A percentile compares a stretch with the other conserved stretches of the same genome.
Conservation (phyloP, 257 asterid genomes). For the Echites panduratus region DNA sequence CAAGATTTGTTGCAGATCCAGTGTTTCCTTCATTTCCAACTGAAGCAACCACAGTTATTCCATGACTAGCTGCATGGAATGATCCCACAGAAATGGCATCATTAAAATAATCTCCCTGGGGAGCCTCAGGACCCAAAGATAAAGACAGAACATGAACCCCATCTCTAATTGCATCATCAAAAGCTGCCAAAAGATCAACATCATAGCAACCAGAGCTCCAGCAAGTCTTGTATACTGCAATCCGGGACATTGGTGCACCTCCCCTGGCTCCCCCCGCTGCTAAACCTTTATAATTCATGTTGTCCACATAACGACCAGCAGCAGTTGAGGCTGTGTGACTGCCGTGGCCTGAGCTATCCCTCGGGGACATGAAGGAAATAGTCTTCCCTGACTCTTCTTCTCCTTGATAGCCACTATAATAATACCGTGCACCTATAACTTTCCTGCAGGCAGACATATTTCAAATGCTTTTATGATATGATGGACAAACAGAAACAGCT, state of each 20-base stretch:
- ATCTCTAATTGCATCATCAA: constrained; percentile 85
- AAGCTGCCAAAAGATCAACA: constrained; percentile 86
- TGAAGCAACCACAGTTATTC: constrained; percentile 78
- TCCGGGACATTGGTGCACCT: constrained; percentile 87
- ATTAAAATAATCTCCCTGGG: constrained; percentile 71
- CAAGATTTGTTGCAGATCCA: constrained; percentile 80
- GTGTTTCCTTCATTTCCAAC: constrained; percentile 66
- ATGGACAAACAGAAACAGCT: background rate
- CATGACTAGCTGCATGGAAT: constrained; percentile 76
- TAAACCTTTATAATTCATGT: constrained; percentile 74
- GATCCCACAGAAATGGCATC: constrained; percentile 94
- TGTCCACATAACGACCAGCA: constrained; percentile 70
- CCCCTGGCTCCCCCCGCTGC: constrained; percentile 91
- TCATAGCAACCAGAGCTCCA: constrained; percentile 86
- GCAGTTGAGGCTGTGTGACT: constrained; percentile 94
- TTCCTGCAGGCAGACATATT: constrained; percentile 48
- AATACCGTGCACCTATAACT: constrained; percentile 86
- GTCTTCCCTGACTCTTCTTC: constrained; percentile 52
- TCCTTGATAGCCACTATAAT: constrained; percentile 70
- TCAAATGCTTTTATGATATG: background rate
- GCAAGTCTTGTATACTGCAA: constrained; percentile 85
- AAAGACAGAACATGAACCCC: constrained; percentile 77
- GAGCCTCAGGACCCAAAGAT: constrained; percentile 77
- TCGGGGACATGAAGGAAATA: constrained; percentile 53
- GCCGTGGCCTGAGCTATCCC: constrained; percentile 89